phyloP scores from a whole-genome alignment of 495 filamentous ascomycete species.

The Schizothecium vesticola region DNA sequence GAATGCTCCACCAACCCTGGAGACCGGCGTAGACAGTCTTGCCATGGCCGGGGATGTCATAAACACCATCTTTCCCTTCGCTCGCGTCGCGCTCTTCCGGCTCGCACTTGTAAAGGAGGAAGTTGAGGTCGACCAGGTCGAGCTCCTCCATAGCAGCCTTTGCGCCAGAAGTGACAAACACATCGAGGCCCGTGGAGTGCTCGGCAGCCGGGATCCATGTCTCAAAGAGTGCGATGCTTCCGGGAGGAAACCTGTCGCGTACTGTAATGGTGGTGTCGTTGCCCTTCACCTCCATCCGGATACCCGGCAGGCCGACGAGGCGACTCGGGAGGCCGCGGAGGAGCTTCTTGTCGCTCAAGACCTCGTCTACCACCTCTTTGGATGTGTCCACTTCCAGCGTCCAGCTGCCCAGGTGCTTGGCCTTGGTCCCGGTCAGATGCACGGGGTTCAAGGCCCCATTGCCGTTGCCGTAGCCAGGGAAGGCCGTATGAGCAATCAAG shows the following conservation, averaged over 20 bases:
- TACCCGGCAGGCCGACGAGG: constrained; percentile 65
- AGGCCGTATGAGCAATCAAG: constrained; percentile 90
- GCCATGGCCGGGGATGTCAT: constrained; percentile 77
- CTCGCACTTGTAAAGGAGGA: constrained; percentile 85
- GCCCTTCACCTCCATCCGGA: constrained; percentile 59
- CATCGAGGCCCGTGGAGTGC: constrained; percentile 72
- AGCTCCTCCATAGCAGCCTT: constrained; percentile 70
- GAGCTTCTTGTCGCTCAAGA: constrained; percentile 59
- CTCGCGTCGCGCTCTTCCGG: constrained; percentile 84
- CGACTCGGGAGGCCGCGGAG: constrained; percentile 77
- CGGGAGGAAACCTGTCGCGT: constrained; percentile 78
- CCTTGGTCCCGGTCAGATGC: constrained; percentile 66
- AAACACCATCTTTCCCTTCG: constrained; percentile 74
- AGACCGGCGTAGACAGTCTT: constrained; percentile 90
- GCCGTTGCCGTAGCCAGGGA: constrained; percentile 77
- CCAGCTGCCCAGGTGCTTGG: constrained; percentile 82
- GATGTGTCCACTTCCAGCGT: constrained; percentile 72
- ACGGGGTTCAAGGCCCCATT: constrained; percentile 72
- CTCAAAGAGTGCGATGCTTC: constrained; percentile 90
- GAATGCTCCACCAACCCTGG: constrained; percentile 96
- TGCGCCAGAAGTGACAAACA: constrained; percentile 74
- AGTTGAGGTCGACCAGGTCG: constrained; percentile 79
- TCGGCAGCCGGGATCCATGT: constrained; percentile 87
- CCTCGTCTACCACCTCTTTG: constrained; percentile 57
- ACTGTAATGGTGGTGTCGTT: constrained; percentile 75